phyloP scores from a whole-genome alignment of 2,329 filamentous ascomycete species.

The Claviceps sp. region DNA sequence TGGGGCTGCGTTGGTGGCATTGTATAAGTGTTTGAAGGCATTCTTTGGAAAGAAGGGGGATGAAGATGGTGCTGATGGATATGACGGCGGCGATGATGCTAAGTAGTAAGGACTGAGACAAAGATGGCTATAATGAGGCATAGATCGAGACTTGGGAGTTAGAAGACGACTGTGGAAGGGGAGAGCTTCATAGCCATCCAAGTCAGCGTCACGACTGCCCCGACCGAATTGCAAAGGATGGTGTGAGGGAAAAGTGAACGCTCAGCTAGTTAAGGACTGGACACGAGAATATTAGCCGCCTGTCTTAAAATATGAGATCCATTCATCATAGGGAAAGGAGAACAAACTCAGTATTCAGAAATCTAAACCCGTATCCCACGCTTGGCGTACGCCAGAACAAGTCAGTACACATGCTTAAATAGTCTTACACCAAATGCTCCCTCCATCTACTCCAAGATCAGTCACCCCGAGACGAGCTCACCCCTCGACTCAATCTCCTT shows the following conservation, averaged over 20 bases:
- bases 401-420: too few relatives aligned
- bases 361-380: too few relatives aligned
- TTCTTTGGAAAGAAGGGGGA: neutral
- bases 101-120: neutral
- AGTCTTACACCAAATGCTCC: neutral
- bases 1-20: neutral
- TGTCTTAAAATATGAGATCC: neutral
- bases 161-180: too few relatives aligned
- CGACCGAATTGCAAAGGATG: too few relatives aligned
- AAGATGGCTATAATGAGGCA: too few relatives aligned
- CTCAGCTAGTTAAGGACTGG: too few relatives aligned
- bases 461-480: constrained; percentile 1
- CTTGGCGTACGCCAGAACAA: too few relatives aligned
- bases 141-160: too few relatives aligned
- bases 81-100: neutral
- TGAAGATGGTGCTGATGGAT: neutral
- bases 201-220: too few relatives aligned
- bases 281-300: neutral
- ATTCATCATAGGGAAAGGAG: neutral
- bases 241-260: too few relatives aligned
- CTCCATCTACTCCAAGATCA: neutral
- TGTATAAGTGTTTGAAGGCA: neutral
- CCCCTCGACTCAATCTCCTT: neutral
- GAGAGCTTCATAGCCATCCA: too few relatives aligned
- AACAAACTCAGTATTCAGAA: too few relatives aligned